Evolutionary conservation across 2,329 filamentous ascomycete species (phyloP).

Genomic region (Berkeleyomyces rouxiae): DNA sequence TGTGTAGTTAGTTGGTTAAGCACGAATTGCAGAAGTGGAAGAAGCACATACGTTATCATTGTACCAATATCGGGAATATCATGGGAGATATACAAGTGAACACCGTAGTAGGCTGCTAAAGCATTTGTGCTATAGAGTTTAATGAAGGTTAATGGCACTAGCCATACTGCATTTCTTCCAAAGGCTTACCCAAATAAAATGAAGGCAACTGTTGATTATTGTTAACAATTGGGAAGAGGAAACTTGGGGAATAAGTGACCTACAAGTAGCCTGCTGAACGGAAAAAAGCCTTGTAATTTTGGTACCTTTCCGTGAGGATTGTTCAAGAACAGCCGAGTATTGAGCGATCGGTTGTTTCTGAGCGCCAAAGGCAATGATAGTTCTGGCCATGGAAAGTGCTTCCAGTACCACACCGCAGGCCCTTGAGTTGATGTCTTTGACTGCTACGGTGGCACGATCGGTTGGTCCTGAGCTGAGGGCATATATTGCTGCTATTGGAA

Average conservation of each 20-base stretch:
- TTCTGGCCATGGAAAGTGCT: constrained; percentile 25
- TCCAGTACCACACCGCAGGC: constrained; percentile 25
- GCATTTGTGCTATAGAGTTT: constrained; percentile 14
- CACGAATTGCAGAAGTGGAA: neutral
- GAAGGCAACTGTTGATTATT: constrained; percentile 1
- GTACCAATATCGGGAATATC: constrained; percentile 15
- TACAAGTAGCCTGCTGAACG: constrained; percentile 17
- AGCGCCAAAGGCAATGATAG: constrained; percentile 28
- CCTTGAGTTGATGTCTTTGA: constrained; percentile 23
- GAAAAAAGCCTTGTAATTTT: constrained; percentile 17
- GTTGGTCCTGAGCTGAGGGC: constrained; percentile 21
- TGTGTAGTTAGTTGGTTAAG: constrained; percentile 4
- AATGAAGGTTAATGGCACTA: neutral
- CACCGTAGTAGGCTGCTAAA: constrained; percentile 16
- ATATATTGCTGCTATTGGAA: constrained; percentile 24
- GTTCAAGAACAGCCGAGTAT: constrained; percentile 23
- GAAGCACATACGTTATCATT: constrained; percentile 16
- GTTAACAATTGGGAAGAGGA: neutral
- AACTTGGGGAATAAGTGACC: neutral
- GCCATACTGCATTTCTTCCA: neutral
- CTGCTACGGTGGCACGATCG: constrained; percentile 19
- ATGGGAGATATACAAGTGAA: constrained; percentile 15
- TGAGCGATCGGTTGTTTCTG: constrained; percentile 22
- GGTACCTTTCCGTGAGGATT: constrained; percentile 21
- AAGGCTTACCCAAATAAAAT: constrained; percentile 6